phyloP scores from a whole-genome alignment of 1,284 basidiomycete genomes.

The Mycosarcoma maydis region DNA sequence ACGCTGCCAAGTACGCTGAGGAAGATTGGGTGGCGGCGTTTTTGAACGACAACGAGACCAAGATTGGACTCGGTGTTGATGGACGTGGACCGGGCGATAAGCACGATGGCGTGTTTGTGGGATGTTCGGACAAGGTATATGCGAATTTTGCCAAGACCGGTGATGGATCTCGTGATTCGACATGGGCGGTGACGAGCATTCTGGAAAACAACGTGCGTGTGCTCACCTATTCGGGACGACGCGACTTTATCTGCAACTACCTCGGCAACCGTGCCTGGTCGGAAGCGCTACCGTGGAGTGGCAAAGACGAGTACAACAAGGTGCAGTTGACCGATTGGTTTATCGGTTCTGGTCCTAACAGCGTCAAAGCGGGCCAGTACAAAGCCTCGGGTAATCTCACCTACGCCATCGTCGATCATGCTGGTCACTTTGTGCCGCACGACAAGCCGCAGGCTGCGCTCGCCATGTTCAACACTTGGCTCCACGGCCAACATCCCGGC shows the following conservation, averaged over 20 bases:
- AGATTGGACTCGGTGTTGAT: constrained; percentile 57
- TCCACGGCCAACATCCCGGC: constrained; percentile 40
- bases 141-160: constrained; percentile 60
- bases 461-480: constrained; percentile 60
- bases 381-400: constrained; percentile 50
- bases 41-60: constrained; percentile 54
- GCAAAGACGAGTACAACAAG: constrained; percentile 47
- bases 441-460: constrained; percentile 56
- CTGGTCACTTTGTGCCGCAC: constrained; percentile 65
- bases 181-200: constrained; percentile 58
- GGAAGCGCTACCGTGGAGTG: constrained; percentile 53
- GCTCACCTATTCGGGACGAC: constrained; percentile 54
- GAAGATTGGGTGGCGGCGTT: constrained; percentile 60
- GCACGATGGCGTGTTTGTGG: constrained; percentile 61
- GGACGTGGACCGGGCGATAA: constrained; percentile 54
- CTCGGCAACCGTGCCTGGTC: constrained; percentile 60
- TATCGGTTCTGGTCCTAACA: constrained; percentile 2
- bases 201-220: constrained; percentile 55
- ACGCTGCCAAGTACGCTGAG: constrained; percentile 56
- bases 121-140: constrained; percentile 62
- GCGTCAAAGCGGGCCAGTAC: constrained; percentile 47
- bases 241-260: constrained; percentile 65
- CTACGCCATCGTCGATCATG: constrained; percentile 54
- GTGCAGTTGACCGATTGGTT: constrained; percentile 49
- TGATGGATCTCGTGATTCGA: constrained; percentile 60